Evolutionary conservation across 2,329 filamentous ascomycete genomes (phyloP), one percentile per base, ranked within the genome.

Genomic region (Nectriaceae sp.): DNA sequence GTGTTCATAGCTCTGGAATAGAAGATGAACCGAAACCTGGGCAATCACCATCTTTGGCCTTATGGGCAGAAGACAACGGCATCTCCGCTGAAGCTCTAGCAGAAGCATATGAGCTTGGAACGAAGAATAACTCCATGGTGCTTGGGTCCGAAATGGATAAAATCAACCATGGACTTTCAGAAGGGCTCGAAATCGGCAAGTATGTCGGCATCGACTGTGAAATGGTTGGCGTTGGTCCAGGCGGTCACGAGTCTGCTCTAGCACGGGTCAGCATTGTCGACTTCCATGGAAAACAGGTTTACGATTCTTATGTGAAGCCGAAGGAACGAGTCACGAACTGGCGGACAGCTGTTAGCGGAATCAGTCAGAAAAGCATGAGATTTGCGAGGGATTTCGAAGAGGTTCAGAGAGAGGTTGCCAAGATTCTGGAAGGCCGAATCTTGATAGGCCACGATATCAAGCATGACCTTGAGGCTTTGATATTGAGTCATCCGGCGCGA

Each of bases 161-260:
- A 38, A 73, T 85, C 52, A 89, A 90, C 62, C 79, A 82, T 38
- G 87, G 87, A 1, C 73, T 84, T 3, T 78, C 81, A 2, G 68
- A 74, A 20, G 82, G 78, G 5, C 72, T 87, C 29, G 82, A 90
- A 44, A 74, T 92, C 18, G 94, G 93, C 43, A 96, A 94, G 77
- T 99, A 96, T 67, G 74, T 99, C 36, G 88, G 89, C 18, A 83
- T 99, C 40, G 94, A 99, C 74, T 99, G 94, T 70, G 94, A 99
- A 73, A 99, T 99, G 94, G 94, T 99, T 21, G 94, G 93, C 40
- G 83, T 95, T 11, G 89, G 88, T 0, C 81, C 82, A 1, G 83
- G 83, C 42, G 80, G 83, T 19, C 77, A 86, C 55, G 81, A 85
- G 64, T 91, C 90, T 29, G 85, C 84, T 0, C 81, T 99, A 38